Evolutionary conservation across 2,329 filamentous ascomycete genomes (phyloP).

Genomic region (Chlorencoelia australis): DNA sequence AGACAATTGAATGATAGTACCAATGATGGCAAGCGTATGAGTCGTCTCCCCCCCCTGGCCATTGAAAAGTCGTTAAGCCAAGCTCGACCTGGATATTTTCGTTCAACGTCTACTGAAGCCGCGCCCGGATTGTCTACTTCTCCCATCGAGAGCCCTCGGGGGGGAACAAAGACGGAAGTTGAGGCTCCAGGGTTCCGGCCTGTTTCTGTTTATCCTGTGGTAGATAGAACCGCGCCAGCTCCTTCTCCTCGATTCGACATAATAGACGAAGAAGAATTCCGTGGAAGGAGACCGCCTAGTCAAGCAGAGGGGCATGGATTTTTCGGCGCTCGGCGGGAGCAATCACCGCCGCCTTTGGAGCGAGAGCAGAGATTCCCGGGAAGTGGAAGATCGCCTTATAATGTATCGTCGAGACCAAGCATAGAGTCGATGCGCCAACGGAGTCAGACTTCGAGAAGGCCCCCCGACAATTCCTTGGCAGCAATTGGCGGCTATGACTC

Average conservation of each 20-base stretch:
- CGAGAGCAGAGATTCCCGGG: slow-evolving; percentile 10
- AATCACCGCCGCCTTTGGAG: slow-evolving; percentile 46
- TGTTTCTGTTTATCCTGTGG: slow-evolving; percentile 63
- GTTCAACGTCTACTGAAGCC: slow-evolving; percentile 58
- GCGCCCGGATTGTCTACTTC: slow-evolving; percentile 8
- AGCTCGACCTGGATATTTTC: slow-evolving; percentile 71
- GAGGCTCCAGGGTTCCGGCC: slow-evolving; percentile 47
- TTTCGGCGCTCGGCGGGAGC: slow-evolving; percentile 47
- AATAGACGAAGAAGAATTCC: slow-evolving; percentile 18
- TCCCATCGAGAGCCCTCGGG: slow-evolving; percentile 28
- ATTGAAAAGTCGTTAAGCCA: slow-evolving; percentile 74
- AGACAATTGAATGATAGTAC: slow-evolving; percentile 74
- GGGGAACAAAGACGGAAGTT: slow-evolving; percentile 44
- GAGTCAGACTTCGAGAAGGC: slow-evolving; percentile 9
- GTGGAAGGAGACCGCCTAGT: slow-evolving; percentile 16
- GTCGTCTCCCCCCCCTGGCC: slow-evolving; percentile 72
- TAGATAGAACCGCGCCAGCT: slow-evolving; percentile 38
- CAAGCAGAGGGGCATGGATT: slow-evolving; percentile 7
- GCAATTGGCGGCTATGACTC: slow-evolving; percentile 27
- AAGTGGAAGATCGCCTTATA: slow-evolving; percentile 12
- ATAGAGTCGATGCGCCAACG: slow-evolving; percentile 22
- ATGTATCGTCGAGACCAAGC: slow-evolving; percentile 18
- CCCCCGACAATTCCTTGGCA: slow-evolving; percentile 17
- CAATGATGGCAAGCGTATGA: slow-evolving; percentile 67
- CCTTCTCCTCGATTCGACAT: slow-evolving; percentile 11